Percentiles rank a stretch among this genome's conserved stretches.
Conservation (phyloP, 331 rosid genomes). For the Malus hybrid region DNA sequence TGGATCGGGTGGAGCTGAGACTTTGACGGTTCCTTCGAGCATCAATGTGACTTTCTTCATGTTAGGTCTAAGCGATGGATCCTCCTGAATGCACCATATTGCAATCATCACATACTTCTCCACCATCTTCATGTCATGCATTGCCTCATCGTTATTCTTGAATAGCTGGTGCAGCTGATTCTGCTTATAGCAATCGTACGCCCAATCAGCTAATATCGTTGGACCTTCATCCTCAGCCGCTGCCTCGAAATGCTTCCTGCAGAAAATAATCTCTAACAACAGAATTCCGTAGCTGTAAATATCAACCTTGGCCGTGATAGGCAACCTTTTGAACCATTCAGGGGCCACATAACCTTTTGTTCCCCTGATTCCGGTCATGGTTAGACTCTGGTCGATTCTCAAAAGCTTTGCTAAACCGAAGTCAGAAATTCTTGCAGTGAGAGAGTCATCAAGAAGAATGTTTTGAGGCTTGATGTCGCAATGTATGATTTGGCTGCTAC, state of each 20-base stretch:
- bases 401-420: too few relatives aligned
- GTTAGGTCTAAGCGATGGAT: neutral
- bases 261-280: neutral
- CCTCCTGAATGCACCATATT: slow-evolving; percentile 24
- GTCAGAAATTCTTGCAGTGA: too few relatives aligned
- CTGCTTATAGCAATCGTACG: slow-evolving; percentile 2
- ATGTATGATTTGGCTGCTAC: too few relatives aligned
- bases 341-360: neutral
- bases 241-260: slow-evolving; percentile 1
- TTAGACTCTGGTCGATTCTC: too few relatives aligned
- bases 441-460: too few relatives aligned
- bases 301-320: slow-evolving; percentile 8
- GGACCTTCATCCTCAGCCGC: neutral
- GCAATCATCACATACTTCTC: slow-evolving; percentile 15
- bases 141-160: neutral
- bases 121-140: slow-evolving; percentile 6
- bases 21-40: slow-evolving; percentile 29
- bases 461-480: too few relatives aligned
- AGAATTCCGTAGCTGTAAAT: neutral
- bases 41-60: slow-evolving; percentile 21
- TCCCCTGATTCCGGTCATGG: too few relatives aligned
- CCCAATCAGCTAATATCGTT: slow-evolving; percentile 22
- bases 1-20: slow-evolving; percentile 11
- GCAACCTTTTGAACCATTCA: slow-evolving; percentile 2
- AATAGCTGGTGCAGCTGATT: neutral